Conservation (phyloP, 2,329 filamentous ascomycete species). For the Decorospora gaudefroyi region DNA sequence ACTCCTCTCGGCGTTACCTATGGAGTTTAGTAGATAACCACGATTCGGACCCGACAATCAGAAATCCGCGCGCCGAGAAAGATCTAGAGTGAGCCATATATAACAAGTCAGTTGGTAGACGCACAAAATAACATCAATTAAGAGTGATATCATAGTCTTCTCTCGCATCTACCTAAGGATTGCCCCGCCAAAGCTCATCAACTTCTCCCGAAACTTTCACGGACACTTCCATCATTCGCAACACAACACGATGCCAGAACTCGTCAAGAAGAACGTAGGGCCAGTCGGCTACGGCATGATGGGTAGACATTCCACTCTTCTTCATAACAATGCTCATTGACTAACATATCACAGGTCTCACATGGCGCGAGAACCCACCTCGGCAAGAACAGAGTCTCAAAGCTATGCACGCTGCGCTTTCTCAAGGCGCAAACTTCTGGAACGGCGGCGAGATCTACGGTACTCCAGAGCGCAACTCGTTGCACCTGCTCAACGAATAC, state of each 20-base stretch:
- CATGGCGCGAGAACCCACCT: conserved; percentile 51
- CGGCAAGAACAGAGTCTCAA: conserved; percentile 47
- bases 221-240: no score
- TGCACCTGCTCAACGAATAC: conserved; percentile 57
- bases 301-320: conserved; percentile 38
- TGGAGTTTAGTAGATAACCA: no score
- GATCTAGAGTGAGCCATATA: no score
- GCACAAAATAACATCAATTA: background rate
- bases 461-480: conserved; percentile 51
- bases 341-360: conserved; percentile 47
- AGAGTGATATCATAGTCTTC: background rate
- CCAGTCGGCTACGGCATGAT: conserved; percentile 55
- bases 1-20: no score
- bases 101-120: background rate
- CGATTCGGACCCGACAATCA: no score
- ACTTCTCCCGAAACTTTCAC: no score
- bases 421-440: conserved; percentile 54
- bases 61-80: no score
- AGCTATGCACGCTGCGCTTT: conserved; percentile 52
- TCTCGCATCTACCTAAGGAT: conserved; percentile 4
- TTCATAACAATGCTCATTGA: background rate
- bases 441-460: conserved; percentile 58
- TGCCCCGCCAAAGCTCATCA: conserved; percentile 1
- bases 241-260: conserved; percentile 37
- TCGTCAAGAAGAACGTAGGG: conserved; percentile 48